Evolutionary conservation across 495 filamentous ascomycete species (phyloP).

Genomic region (Aspergillus mulundensis): DNA sequence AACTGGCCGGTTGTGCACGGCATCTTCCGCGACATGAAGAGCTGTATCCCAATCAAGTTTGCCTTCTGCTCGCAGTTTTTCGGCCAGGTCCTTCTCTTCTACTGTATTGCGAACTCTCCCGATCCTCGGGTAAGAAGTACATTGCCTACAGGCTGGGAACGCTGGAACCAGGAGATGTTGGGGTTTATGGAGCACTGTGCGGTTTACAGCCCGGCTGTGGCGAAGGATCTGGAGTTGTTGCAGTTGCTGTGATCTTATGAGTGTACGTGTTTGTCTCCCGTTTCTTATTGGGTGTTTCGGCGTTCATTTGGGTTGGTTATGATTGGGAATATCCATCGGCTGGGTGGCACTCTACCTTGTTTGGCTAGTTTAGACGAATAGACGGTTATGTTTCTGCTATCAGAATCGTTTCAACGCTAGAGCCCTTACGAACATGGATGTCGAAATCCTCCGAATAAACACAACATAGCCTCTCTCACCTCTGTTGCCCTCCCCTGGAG

Average conservation of each 20-base stretch:
- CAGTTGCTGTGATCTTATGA: constrained; percentile 21
- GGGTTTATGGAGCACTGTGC: constrained; percentile 42
- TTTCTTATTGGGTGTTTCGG: neutral
- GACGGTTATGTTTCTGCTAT: no score
- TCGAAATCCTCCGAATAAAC: no score
- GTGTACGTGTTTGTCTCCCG: no score
- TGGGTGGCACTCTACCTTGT: neutral
- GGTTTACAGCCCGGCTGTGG: constrained; percentile 38
- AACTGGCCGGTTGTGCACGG: constrained; percentile 43
- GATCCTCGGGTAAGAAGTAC: constrained; percentile 33
- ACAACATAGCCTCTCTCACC: no score
- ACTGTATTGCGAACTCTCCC: constrained; percentile 43
- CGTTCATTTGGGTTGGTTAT: no score
- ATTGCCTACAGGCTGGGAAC: constrained; percentile 41
- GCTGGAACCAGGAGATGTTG: constrained; percentile 45
- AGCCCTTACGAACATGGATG: no score
- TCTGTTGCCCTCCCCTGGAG: no score
- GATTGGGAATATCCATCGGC: no score
- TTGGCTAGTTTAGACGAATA: neutral
- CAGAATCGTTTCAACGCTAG: no score
- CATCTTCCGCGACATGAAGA: constrained; percentile 45
- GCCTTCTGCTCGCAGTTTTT: constrained; percentile 51
- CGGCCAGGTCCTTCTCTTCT: constrained; percentile 45
- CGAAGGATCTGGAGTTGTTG: constrained; percentile 43
- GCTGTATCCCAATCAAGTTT: constrained; percentile 46